Conservation (phyloP, 345 rosid species). For the Viola odorata region DNA sequence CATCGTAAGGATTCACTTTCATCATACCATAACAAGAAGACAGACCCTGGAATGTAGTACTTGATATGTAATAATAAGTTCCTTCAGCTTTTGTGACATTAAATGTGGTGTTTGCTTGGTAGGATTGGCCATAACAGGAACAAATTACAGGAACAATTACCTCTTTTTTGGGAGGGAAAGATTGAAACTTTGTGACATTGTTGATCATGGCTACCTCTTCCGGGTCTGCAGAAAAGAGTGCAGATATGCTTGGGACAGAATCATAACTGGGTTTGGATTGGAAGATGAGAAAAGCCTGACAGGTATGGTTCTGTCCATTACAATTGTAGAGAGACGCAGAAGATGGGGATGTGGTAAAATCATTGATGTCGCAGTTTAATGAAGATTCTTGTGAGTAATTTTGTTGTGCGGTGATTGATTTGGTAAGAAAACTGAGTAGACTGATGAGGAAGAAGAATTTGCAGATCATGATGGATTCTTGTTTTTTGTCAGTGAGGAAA, state of each 20-base stretch:
- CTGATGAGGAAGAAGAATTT: conserved; percentile 11
- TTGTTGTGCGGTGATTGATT: conserved; percentile 22
- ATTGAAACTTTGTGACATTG: conserved; percentile 19
- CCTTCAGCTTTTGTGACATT: neutral
- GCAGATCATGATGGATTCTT: conserved; percentile 2
- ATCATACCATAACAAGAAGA: conserved; percentile 31
- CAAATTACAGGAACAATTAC: conserved; percentile 41
- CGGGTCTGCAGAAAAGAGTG: conserved; percentile 25
- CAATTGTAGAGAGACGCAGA: conserved; percentile 39
- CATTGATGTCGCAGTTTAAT: conserved; percentile 15
- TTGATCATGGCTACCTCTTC: conserved; percentile 32
- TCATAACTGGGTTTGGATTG: conserved; percentile 28
- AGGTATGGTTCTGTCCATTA: conserved; percentile 24
- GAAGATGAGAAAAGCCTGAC: conserved; percentile 44
- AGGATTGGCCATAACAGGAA: conserved; percentile 31
- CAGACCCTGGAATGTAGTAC: conserved; percentile 28
- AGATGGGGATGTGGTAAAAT: conserved; percentile 20
- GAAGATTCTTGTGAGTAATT: conserved; percentile 29
- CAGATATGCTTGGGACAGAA: conserved; percentile 36
- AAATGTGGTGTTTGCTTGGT: conserved; percentile 30
- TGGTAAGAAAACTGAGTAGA: conserved; percentile 1
- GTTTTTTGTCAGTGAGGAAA: neutral
- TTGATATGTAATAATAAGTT: conserved; percentile 24
- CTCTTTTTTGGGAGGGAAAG: conserved; percentile 29
- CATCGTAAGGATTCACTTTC: conserved; percentile 13